Evolutionary conservation across 108 stramenopile genomes (phyloP), one percentile per base, ranked within the genome.

Genomic region (Skeletonema costatum): DNA sequence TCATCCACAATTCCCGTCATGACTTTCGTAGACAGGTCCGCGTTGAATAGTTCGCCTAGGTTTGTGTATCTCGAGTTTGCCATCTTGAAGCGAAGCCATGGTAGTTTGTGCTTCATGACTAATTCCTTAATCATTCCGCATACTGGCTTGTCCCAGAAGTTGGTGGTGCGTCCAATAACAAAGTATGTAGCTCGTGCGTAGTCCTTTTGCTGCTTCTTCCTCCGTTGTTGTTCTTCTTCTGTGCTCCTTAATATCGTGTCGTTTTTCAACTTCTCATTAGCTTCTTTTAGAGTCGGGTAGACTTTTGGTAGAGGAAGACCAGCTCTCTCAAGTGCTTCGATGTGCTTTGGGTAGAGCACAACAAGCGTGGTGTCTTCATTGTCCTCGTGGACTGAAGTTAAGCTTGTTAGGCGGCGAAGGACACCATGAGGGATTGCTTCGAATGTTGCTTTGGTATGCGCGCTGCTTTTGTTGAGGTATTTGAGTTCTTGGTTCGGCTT

Each of bases 401-500:
- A 5, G 1, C 14, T 16, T 5, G 32, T 7, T 2, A 72, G 12
- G 12, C 71, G 13, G 13, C 65, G 29, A 14, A 65, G 39, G 14
- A 72, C 71, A 32, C 71, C 63, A 16, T 19, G 17, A 16, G 64
- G 64, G 64, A 72, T 64, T 5, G 71, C 62, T 50, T 72, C 35
- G 35, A 72, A 66, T n/a, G n/a, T 32, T 4, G 65, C 71, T 5
- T 66, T 66, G 2, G 64, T 65, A 48, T 74, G 73, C 17, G 16
- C 16, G 39, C 73, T 74, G 11, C 21, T 30, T 3, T 72, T 39
- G 62, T 72, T 72, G 30, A 72, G 32, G 14, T 72, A 72, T 62
- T 72, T 72, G 12, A 74, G 71, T 44, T 32, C 16, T 25, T 72
- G 66, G 46, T 67, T 74, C 7, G 65, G 13, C 19, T 74, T 66